Evolutionary conservation across 225 moss, liverwort and hornwort species (phyloP).

Genomic region (Sphagnum tenellum): DNA sequence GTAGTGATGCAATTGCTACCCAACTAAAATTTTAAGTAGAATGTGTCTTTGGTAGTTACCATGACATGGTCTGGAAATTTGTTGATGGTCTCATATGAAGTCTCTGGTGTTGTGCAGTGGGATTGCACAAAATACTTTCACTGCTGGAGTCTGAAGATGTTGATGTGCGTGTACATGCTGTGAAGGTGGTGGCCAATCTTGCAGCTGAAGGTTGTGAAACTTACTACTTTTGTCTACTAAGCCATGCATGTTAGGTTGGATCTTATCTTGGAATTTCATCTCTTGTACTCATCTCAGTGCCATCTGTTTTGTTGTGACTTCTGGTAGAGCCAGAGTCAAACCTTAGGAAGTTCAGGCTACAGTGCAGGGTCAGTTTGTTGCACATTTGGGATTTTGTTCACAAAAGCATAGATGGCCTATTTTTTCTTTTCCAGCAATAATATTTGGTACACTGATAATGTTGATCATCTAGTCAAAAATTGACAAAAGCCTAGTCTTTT

Average conservation of each 20-base stretch:
- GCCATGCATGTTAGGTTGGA: neutral
- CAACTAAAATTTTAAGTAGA: neutral
- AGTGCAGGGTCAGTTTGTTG: too few species aligned
- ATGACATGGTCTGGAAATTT: neutral
- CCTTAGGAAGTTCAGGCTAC: too few species aligned
- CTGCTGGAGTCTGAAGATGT: slow-evolving; percentile 95
- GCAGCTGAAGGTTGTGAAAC: slow-evolving; percentile 76
- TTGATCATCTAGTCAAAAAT: too few species aligned
- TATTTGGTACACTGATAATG: too few species aligned
- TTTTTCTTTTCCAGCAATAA: too few species aligned
- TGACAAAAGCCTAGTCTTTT: too few species aligned
- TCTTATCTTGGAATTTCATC: neutral
- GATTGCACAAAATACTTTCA: slow-evolving; percentile 94
- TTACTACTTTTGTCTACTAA: neutral
- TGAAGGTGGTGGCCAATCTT: slow-evolving; percentile 97
- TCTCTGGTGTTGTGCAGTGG: slow-evolving; percentile 33
- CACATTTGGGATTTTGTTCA: too few species aligned
- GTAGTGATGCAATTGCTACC: neutral
- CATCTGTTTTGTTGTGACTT: neutral
- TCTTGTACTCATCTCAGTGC: neutral
- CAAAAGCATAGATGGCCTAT: too few species aligned
- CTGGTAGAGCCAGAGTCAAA: neutral
- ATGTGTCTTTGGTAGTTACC: neutral
- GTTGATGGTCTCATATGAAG: neutral
- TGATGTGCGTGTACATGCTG: slow-evolving; percentile 94